phyloP scores from a whole-genome alignment of 192 early-diverging fungal genomes.

The Rhizoclosmatium sp. region DNA sequence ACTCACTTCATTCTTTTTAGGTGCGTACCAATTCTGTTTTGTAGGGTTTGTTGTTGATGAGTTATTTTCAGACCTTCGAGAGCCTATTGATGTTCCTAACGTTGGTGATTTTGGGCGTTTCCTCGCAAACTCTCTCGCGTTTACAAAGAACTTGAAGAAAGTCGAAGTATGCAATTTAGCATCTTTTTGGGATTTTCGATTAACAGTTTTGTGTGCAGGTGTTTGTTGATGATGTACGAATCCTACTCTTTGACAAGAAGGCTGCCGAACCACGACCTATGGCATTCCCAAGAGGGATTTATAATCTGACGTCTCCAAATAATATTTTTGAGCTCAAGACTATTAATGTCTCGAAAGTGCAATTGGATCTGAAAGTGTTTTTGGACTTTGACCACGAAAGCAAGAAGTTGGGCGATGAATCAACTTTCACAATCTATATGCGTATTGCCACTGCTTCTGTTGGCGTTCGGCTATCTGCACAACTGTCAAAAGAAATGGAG shows the following conservation, averaged over 20 bases:
- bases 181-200: background rate
- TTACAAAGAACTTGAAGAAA: constrained; percentile 75
- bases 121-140: constrained; percentile 74
- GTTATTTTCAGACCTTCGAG: constrained; percentile 58
- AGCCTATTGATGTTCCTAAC: constrained; percentile 76
- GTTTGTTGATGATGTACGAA: constrained; percentile 63
- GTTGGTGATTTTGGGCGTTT: constrained; percentile 71
- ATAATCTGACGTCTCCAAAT: constrained; percentile 68
- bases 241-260: constrained; percentile 73
- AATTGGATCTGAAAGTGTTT: constrained; percentile 54
- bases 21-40: constrained; percentile 11
- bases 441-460: constrained; percentile 72
- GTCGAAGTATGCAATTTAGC: constrained; percentile 44
- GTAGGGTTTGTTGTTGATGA: background rate
- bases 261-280: constrained; percentile 69
- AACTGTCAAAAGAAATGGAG: constrained; percentile 79
- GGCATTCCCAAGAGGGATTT: constrained; percentile 49
- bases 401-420: constrained; percentile 12
- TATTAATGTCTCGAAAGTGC: constrained; percentile 65
- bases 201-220: constrained; percentile 44
- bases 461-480: constrained; percentile 57
- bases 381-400: constrained; percentile 37
- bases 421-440: constrained; percentile 69
- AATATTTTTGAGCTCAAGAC: constrained; percentile 73
- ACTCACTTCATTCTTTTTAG: constrained; percentile 82